Evolutionary conservation across 768 basidiomycete species (phyloP).

Genomic region (Tricholoma terreum): DNA sequence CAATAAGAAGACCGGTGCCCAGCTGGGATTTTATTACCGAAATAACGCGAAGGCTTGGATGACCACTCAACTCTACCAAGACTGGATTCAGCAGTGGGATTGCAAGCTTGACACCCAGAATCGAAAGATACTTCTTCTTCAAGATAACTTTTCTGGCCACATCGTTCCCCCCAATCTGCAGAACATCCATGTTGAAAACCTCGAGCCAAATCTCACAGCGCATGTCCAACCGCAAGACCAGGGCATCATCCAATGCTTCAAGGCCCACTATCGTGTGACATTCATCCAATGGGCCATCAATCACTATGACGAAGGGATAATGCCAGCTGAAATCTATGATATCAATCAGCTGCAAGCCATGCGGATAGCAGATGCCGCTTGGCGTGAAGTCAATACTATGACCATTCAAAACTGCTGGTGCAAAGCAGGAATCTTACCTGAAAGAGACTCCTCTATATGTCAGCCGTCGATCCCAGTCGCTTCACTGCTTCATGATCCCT

Average conservation of each 20-base stretch:
- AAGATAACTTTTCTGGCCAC: too few relatives aligned
- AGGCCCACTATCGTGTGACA: not conserved
- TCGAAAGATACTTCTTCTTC: slow-evolving; percentile 14
- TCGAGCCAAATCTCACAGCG: too few relatives aligned
- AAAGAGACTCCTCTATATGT: slow-evolving; percentile 1
- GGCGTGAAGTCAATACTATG: not conserved
- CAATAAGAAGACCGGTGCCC: slow-evolving; percentile 22
- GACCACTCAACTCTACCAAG: slow-evolving; percentile 24
- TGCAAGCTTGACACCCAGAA: slow-evolving; percentile 16
- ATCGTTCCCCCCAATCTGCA: slow-evolving; percentile 8
- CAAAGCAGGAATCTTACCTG: not conserved
- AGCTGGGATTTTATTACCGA: too few relatives aligned
- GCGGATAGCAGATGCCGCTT: slow-evolving; percentile 22
- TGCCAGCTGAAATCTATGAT: slow-evolving; percentile 16
- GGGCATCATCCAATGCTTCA: not conserved
- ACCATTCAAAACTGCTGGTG: too few relatives aligned
- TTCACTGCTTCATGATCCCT: slow-evolving; percentile 5
- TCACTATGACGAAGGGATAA: slow-evolving; percentile 21
- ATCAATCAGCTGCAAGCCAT: slow-evolving; percentile 33
- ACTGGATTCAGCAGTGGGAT: too few relatives aligned
- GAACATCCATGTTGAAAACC: too few relatives aligned
- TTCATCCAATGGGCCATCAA: slow-evolving; percentile 23
- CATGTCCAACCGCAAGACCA: slow-evolving; percentile 24
- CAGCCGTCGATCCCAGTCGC: slow-evolving; percentile 17
- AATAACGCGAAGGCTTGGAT: slow-evolving; percentile 40